phyloP scores from a whole-genome alignment of 352 stramenopile genomes.

The Globisporangium megalacanthum region DNA sequence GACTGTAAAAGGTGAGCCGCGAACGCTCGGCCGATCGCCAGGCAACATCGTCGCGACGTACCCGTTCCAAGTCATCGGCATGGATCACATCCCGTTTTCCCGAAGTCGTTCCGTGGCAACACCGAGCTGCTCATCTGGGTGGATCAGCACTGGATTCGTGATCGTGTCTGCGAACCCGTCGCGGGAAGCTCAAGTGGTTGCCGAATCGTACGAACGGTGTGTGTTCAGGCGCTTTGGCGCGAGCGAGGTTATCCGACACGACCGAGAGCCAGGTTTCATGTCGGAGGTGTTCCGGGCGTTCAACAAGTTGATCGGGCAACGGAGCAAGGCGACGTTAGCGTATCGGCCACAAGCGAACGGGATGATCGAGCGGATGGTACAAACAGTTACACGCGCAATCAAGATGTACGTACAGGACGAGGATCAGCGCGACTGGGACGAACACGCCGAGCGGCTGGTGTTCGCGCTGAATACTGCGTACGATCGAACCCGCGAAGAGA shows the following conservation, averaged over 20 bases:
- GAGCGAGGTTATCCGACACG: slow-evolving; percentile 11
- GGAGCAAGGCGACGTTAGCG: neutral
- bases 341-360: neutral
- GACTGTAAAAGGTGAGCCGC: slow-evolving; percentile 11
- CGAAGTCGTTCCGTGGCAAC: neutral
- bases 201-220: neutral
- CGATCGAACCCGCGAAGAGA: slow-evolving; percentile 3
- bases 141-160: too few relatives aligned
- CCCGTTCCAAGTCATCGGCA: slow-evolving; percentile 1
- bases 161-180: too few relatives aligned
- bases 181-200: too few relatives aligned
- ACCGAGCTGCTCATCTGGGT: neutral
- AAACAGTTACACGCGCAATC: neutral
- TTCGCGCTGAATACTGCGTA: slow-evolving; percentile 16
- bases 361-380: neutral
- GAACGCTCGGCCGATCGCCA: neutral
- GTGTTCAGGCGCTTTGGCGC: slow-evolving; percentile 15
- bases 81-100: neutral
- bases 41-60: slow-evolving; percentile 6
- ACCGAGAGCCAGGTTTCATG: slow-evolving; percentile 15
- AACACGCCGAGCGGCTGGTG: neutral
- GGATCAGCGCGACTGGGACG: neutral
- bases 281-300: slow-evolving; percentile 6
- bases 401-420: neutral
- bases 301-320: neutral